A percentile compares a stretch with the other conserved stretches of the same genome.
Conservation (phyloP, 257 asterid species). For the Nicotiana paniculata region DNA sequence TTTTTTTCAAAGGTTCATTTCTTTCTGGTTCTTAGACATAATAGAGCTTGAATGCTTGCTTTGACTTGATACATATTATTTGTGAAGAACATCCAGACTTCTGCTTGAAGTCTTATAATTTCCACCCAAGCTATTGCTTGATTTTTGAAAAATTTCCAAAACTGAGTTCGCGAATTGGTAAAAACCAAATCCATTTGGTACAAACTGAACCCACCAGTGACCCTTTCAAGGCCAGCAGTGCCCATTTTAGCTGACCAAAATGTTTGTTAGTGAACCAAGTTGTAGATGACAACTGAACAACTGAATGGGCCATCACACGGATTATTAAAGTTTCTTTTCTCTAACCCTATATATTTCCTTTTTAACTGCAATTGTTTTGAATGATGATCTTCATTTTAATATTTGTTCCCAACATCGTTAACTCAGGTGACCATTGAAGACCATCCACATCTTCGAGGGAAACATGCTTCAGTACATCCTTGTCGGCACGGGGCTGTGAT, state of each 20-base stretch:
- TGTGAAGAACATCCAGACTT: not conserved
- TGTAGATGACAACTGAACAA: not conserved
- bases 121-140: not conserved
- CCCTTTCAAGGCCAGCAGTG: not conserved
- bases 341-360: not conserved
- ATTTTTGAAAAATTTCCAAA: not conserved
- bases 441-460: conserved; percentile 97
- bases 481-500: conserved; percentile 99
- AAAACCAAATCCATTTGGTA: not conserved
- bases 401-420: conserved; percentile 2
- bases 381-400: not conserved
- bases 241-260: not conserved
- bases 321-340: not conserved
- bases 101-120: not conserved
- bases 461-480: conserved; percentile 97
- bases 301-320: not conserved
- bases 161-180: not conserved
- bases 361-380: not conserved
- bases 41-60: not conserved
- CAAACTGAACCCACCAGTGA: not conserved
- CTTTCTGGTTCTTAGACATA: not conserved
- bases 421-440: conserved; percentile 92
- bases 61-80: not conserved
- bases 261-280: conserved; percentile 1
- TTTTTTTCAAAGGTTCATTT: not conserved